Conservation (phyloP, 495 filamentous ascomycete species). For the Tirmania nivea region DNA sequence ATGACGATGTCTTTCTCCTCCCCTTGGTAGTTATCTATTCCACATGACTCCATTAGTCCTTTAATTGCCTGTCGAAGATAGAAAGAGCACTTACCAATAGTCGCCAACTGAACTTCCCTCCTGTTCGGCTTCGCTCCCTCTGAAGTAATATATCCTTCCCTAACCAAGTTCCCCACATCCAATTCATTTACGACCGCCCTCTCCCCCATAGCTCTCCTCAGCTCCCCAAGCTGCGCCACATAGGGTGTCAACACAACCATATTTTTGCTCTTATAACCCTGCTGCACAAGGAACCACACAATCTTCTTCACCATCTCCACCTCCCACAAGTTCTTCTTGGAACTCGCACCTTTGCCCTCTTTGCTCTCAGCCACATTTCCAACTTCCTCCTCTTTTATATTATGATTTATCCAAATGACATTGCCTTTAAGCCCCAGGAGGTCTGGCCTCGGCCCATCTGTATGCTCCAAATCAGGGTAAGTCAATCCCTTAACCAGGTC, state of each 20-base stretch:
- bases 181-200: conserved; percentile 46
- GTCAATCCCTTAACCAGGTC: conserved; percentile 34
- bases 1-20: conserved; percentile 62
- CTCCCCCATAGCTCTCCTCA: conserved; percentile 31
- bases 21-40: conserved; percentile 58
- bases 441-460: conserved; percentile 23
- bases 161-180: conserved; percentile 39
- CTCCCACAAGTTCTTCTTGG: conserved; percentile 47
- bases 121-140: conserved; percentile 32
- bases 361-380: conserved; percentile 27
- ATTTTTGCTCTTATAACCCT: conserved; percentile 47
- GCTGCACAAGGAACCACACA: conserved; percentile 51
- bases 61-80: not conserved
- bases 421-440: conserved; percentile 38
- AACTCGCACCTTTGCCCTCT: conserved; percentile 27
- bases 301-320: conserved; percentile 43
- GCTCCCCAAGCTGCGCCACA: conserved; percentile 40
- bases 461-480: conserved; percentile 40
- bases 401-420: conserved; percentile 47
- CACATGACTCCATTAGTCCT: not conserved
- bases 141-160: conserved; percentile 37
- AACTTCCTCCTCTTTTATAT: conserved; percentile 28
- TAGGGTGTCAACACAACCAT: conserved; percentile 59
- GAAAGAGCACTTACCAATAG: conserved; percentile 31
- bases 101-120: conserved; percentile 35